These are phyloP conservation scores for Backusella australiensis DNA, from an alignment of 192 early-diverging fungal species.

Conservation along the genomic window DNA sequence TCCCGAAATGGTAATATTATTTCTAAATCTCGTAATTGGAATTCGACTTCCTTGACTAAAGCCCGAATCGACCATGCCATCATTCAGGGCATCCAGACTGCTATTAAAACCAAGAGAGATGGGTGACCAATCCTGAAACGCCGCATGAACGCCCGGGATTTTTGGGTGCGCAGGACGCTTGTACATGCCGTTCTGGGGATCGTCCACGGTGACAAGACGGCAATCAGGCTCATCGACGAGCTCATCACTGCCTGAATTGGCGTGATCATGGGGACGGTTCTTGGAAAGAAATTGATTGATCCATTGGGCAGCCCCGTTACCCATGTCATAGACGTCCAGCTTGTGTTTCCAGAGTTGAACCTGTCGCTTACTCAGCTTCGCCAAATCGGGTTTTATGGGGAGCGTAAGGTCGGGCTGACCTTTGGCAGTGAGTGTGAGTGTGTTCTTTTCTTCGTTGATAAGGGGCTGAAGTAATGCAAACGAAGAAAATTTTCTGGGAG, in stretches of 20 bases:
- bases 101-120: constrained; percentile 28
- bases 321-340: constrained; percentile 58
- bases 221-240: background rate
- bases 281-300: constrained; percentile 35
- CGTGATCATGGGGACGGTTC: constrained; percentile 14
- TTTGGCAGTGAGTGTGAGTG: constrained; percentile 12
- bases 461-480: constrained; percentile 24
- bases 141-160: constrained; percentile 23
- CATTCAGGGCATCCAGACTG: constrained; percentile 24
- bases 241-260: background rate
- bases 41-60: constrained; percentile 26
- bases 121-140: constrained; percentile 34
- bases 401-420: constrained; percentile 6
- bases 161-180: constrained; percentile 28
- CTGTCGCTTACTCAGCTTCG: constrained; percentile 6
- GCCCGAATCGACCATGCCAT: background rate
- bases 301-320: constrained; percentile 61
- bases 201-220: constrained; percentile 27
- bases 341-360: constrained; percentile 40
- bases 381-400: constrained; percentile 25
- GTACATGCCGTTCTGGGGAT: constrained; percentile 20
- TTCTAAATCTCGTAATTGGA: constrained; percentile 29
- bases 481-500: constrained; percentile 25
- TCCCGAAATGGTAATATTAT: constrained; percentile 30
- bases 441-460: constrained; percentile 2